Evolutionary conservation across 2,329 filamentous ascomycete genomes (phyloP).

Genomic region (Pseudogymnoascus sp.): DNA sequence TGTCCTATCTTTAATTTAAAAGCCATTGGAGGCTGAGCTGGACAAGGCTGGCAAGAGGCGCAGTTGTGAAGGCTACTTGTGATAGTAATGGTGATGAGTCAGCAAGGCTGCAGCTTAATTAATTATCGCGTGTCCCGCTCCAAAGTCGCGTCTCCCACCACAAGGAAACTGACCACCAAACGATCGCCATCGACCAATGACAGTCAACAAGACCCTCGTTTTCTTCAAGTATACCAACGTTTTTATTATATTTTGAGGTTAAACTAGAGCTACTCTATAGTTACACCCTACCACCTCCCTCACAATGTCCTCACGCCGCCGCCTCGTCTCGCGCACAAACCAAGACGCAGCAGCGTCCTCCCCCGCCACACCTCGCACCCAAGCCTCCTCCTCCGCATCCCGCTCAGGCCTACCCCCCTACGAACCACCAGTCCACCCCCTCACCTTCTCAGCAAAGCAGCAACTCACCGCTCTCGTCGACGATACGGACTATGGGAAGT

Average conservation of each 20-base stretch:
- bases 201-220: neutral
- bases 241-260: neutral
- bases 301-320: neutral
- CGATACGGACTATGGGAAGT: slow-evolving; percentile 33
- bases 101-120: neutral
- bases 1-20: neutral
- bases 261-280: neutral
- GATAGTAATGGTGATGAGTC: neutral
- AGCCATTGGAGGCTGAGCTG: neutral
- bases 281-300: neutral
- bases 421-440: slow-evolving; percentile 42
- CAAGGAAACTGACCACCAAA: neutral
- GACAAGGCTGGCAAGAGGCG: neutral
- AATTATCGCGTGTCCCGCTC: neutral
- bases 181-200: neutral
- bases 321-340: slow-evolving; percentile 3
- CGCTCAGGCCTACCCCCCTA: slow-evolving; percentile 38
- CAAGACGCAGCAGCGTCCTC: neutral
- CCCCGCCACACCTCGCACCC: neutral
- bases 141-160: neutral
- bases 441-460: slow-evolving; percentile 39
- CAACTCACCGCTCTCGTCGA: slow-evolving; percentile 38
- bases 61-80: neutral
- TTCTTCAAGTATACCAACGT: neutral
- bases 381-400: neutral